A percentile compares a stretch with the other conserved stretches of the same genome.
Conservation (phyloP, 164 flowering plant genomes). For the Tinospora cordifolia region DNA sequence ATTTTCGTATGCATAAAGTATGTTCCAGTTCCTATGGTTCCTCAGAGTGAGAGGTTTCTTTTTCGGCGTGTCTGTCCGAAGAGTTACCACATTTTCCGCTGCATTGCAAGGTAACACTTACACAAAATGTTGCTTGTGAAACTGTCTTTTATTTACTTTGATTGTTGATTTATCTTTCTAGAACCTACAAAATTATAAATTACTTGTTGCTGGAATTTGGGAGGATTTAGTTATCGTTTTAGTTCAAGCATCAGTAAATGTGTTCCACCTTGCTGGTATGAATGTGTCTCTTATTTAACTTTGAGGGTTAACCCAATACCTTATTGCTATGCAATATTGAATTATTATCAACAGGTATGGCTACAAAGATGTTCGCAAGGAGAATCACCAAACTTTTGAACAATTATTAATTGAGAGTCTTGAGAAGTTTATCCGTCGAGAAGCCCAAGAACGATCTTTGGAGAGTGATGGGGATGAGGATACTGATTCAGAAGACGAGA, state of each 20-base stretch:
- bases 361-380: slow-evolving; percentile 90
- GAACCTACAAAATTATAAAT: not conserved
- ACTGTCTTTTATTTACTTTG: not conserved
- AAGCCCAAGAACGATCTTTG: slow-evolving; percentile 82
- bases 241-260: not conserved
- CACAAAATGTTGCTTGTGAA: not conserved
- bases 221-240: not conserved
- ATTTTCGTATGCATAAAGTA: slow-evolving; percentile 94
- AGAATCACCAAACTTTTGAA: slow-evolving; percentile 91
- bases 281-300: not conserved
- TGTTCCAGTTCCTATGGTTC: slow-evolving; percentile 96
- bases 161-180: not conserved
- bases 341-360: slow-evolving; percentile 53
- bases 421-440: slow-evolving; percentile 89
- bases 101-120: slow-evolving; percentile 74
- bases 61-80: slow-evolving; percentile 85
- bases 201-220: not conserved
- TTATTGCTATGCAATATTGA: not conserved
- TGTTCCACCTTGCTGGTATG: not conserved
- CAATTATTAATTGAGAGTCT: slow-evolving; percentile 94
- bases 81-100: slow-evolving; percentile 89
- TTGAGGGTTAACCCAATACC: not conserved
- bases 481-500: slow-evolving; percentile 53
- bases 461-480: slow-evolving; percentile 90
- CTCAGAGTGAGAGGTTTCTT: slow-evolving; percentile 88